A percentile compares a stretch with the other conserved stretches of the same genome.
Evolutionary conservation across 2,329 filamentous ascomycete genomes (phyloP).

Genomic region (Ascocoryne sarcoides): DNA sequence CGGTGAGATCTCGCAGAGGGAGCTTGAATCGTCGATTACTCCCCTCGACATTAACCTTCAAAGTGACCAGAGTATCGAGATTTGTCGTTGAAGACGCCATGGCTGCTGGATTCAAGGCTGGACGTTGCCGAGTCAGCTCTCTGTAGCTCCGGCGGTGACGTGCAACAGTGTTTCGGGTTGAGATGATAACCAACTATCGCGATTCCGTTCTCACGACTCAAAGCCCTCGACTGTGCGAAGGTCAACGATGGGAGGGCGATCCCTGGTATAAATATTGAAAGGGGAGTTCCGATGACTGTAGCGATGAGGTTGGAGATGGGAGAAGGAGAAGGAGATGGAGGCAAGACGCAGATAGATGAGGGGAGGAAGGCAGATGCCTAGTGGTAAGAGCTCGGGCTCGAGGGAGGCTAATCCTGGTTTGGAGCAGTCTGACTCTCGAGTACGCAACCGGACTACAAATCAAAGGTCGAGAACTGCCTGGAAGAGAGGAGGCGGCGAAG

Average conservation of each 20-base stretch:
- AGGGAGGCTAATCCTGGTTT: not conserved
- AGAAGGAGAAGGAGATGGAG: slow-evolving; percentile 11
- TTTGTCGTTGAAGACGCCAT: slow-evolving; percentile 28
- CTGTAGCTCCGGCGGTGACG: slow-evolving; percentile 21
- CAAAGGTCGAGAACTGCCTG: slow-evolving; percentile 9
- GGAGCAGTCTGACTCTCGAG: not conserved
- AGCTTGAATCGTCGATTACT: slow-evolving; percentile 78
- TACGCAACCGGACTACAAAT: not conserved
- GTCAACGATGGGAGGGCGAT: slow-evolving; percentile 1
- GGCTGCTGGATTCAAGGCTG: slow-evolving; percentile 14
- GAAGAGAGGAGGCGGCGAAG: slow-evolving; percentile 1
- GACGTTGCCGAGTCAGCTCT: slow-evolving; percentile 17
- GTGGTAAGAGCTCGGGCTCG: slow-evolving; percentile 15
- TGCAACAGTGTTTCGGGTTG: slow-evolving; percentile 15
- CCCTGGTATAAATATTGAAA: slow-evolving; percentile 1
- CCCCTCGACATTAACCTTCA: slow-evolving; percentile 77
- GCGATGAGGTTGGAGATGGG: slow-evolving; percentile 15
- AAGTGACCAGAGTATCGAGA: slow-evolving; percentile 67
- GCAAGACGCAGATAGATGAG: slow-evolving; percentile 8
- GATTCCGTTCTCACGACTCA: slow-evolving; percentile 4
- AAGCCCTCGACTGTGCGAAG: slow-evolving; percentile 9
- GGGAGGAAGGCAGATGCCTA: slow-evolving; percentile 7
- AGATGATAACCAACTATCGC: slow-evolving; percentile 13
- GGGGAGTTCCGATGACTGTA: slow-evolving; percentile 6
- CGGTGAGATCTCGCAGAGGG: slow-evolving; percentile 73